Percentiles rank a stretch among this genome's conserved stretches.
Evolutionary conservation across 345 rosid genomes (phyloP).

Genomic region (Sisymbrium altissimum): DNA sequence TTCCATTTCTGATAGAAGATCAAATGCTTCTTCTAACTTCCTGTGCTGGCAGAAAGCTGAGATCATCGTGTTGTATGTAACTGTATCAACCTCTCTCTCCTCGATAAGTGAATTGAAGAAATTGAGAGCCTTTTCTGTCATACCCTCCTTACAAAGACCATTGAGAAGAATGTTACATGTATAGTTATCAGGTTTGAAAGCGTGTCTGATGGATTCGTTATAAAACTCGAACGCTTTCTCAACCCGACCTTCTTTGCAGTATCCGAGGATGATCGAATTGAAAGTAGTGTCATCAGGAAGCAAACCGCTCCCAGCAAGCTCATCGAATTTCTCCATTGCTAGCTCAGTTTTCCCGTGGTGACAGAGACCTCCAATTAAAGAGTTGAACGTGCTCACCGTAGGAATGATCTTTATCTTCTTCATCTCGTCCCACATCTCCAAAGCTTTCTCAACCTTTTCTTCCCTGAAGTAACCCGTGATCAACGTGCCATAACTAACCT

Average conservation of each 20-base stretch:
- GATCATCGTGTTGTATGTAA: conserved; percentile 79
- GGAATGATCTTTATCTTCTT: conserved; percentile 64
- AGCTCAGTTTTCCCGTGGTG: conserved; percentile 59
- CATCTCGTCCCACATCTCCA: conserved; percentile 83
- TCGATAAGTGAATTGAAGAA: conserved; percentile 66
- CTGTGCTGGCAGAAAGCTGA: conserved; percentile 60
- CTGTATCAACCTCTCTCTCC: conserved; percentile 55
- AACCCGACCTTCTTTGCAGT: conserved; percentile 58
- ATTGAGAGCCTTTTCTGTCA: conserved; percentile 78
- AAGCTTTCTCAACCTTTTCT: conserved; percentile 45
- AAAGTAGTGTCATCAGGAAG: conserved; percentile 63
- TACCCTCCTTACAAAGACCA: conserved; percentile 69
- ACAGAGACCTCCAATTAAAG: conserved; percentile 64
- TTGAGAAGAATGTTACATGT: conserved; percentile 73
- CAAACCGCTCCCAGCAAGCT: conserved; percentile 59
- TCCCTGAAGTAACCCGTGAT: conserved; percentile 63
- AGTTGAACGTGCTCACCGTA: conserved; percentile 58
- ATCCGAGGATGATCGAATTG: conserved; percentile 71
- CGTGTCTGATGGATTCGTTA: conserved; percentile 63
- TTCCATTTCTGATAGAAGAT: conserved; percentile 63
- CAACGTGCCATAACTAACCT: conserved; percentile 76
- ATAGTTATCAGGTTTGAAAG: conserved; percentile 59
- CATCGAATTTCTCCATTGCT: conserved; percentile 65
- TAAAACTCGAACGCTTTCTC: conserved; percentile 84
- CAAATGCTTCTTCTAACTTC: conserved; percentile 72